Percentiles rank a stretch among this genome's conserved stretches.
phyloP scores from a whole-genome alignment of 2,329 filamentous ascomycete genomes.

The Xylariaceae sp. region DNA sequence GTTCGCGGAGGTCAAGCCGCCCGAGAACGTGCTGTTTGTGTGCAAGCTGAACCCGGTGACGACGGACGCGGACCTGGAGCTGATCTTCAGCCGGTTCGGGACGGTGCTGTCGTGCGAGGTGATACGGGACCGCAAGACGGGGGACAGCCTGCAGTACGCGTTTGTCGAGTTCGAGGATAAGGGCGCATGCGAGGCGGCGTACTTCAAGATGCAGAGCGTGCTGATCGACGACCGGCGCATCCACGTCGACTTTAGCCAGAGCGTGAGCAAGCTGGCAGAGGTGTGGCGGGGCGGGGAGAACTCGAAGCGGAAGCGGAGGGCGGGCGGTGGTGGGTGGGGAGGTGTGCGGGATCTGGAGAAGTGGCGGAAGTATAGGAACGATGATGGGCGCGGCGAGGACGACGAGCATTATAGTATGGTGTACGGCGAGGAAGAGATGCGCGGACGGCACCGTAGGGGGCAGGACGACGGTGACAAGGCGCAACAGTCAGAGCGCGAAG shows the following conservation, averaged over 20 bases:
- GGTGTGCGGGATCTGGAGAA: conserved; percentile 86
- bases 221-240: conserved; percentile 96
- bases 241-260: conserved; percentile 98
- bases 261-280: conserved; percentile 81
- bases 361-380: conserved; percentile 81
- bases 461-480: conserved; percentile 20
- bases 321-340: conserved; percentile 66
- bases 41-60: conserved; percentile 98
- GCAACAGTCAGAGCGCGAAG: conserved; percentile 5
- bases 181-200: conserved; percentile 87
- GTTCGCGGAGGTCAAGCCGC: conserved; percentile 94
- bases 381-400: conserved; percentile 40
- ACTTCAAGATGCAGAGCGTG: conserved; percentile 98
- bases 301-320: conserved; percentile 58
- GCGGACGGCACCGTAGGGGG: conserved; percentile 42
- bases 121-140: conserved; percentile 88
- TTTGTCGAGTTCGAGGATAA: conserved; percentile 97
- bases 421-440: conserved; percentile 69
- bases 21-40: conserved; percentile 95
- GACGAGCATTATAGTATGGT: conserved; percentile 68
- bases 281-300: conserved; percentile 86
- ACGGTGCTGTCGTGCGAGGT: conserved; percentile 94
- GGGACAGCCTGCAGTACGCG: conserved; percentile 93
- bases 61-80: conserved; percentile 85
- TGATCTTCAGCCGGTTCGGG: conserved; percentile 96